Evolutionary conservation across 352 stramenopile genomes (phyloP), one percentile per base, ranked within the genome.

Genomic region (Globisporangium lucens): DNA sequence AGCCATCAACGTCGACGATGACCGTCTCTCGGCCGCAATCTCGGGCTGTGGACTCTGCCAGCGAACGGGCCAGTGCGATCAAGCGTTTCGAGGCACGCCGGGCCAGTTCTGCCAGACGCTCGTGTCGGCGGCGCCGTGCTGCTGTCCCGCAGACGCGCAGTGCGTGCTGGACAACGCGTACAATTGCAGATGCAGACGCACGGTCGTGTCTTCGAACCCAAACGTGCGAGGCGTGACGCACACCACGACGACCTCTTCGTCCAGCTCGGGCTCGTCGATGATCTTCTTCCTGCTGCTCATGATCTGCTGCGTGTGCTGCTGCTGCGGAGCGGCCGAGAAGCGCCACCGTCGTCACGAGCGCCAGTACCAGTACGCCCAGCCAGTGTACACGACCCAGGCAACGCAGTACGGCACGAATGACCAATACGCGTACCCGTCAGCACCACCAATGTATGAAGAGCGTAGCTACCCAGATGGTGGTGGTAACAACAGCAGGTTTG

Each of bases 71-170:
- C 69, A 83, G 36, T 92, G 83, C 56, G 77, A 87, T 69, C 79
- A 83, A 24, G 83, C 83, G 3, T 92, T 89, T 63, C 83, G 76
- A 27, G 80, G 82, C 24, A 63, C 67, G 8, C 80, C 74, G 0
- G 83, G 83, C 0, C 81, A 92, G 60, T 92, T 92, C 63, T 92
- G 83, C 65, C 71, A 84, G 30, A 80, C 77, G 36, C 56, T 92
- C 49, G 71, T 74, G 29, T 83, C 78, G 0, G 80, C 80, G 3
- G 71, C 75, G 15, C 82, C 84, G 22, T 92, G 84, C 61, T 92
- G 84, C 68, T 92, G 84, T 24, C 84, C 84, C 20, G 27, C 22
- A 4, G 73, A 84, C 63, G 74, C 84, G 9, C 78, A 90, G 69
- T 92, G 84, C 49, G 82, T 78, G 29, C 59, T 71, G 17, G 69